phyloP scores from a whole-genome alignment of 2,329 filamentous ascomycete genomes.

The Ophiosphaerella herpotricha region DNA sequence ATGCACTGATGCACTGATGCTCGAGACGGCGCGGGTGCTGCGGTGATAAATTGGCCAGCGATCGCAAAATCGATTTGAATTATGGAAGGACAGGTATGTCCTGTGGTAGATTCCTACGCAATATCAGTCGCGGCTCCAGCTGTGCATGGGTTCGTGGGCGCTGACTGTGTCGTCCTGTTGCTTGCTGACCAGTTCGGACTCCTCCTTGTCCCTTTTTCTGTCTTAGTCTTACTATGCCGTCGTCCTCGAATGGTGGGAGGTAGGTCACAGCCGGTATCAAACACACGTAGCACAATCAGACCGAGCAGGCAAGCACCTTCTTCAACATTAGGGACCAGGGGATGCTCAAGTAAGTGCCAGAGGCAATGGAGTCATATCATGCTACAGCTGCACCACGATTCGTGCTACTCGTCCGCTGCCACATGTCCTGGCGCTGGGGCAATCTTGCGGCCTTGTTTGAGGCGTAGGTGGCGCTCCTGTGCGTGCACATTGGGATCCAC shows the following conservation, averaged over 20 bases:
- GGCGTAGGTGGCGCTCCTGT: constrained; percentile 41
- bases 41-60: too few species aligned
- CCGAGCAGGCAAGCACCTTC: constrained; percentile 20
- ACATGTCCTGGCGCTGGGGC: constrained; percentile 35
- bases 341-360: constrained; percentile 38
- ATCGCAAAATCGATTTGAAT: too few species aligned
- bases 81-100: too few species aligned
- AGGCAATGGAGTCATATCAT: constrained; percentile 35
- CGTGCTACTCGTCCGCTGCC: constrained; percentile 32
- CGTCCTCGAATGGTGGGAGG: constrained; percentile 1
- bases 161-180: constrained; percentile 30
- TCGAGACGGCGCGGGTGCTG: too few species aligned
- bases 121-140: constrained; percentile 11
- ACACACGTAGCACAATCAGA: constrained; percentile 10
- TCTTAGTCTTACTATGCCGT: neutral
- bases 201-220: too few species aligned
- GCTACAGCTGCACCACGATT: constrained; percentile 35
- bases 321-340: constrained; percentile 28
- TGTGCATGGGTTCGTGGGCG: constrained; percentile 15
- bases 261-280: constrained; percentile 19
- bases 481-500: constrained; percentile 30
- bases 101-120: neutral
- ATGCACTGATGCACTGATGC: too few species aligned
- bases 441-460: constrained; percentile 36
- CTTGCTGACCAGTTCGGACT: constrained; percentile 13